Conservation (phyloP, 2,329 filamentous ascomycete genomes). For the Scedosporium minutisporum region DNA sequence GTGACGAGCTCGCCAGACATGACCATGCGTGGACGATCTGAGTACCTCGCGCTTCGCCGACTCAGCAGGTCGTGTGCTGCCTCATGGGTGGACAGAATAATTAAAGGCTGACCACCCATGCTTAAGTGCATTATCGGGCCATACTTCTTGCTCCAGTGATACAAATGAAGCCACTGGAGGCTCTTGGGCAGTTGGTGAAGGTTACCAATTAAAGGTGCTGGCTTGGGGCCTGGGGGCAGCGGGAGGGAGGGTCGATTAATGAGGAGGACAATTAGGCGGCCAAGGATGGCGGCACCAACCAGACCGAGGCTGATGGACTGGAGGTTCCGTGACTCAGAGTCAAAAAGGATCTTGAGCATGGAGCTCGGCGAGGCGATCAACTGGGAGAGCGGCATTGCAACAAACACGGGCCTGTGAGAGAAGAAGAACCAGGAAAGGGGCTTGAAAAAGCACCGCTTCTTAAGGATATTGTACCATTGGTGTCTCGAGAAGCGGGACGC, state of each 20-base stretch:
- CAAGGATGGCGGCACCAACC: background rate
- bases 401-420: background rate
- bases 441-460: too few relatives aligned
- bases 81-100: conserved; percentile 13
- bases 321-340: background rate
- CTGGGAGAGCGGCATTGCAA: background rate
- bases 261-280: background rate
- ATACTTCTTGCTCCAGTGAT: conserved; percentile 11
- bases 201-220: conserved; percentile 14
- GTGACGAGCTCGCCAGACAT: conserved; percentile 19
- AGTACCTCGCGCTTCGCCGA: conserved; percentile 12
- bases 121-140: conserved; percentile 15
- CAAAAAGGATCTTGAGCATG: background rate
- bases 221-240: conserved; percentile 15
- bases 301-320: background rate
- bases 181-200: conserved; percentile 17
- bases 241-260: background rate
- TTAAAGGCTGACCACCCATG: conserved; percentile 13
- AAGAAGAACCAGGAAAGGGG: too few relatives aligned
- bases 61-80: conserved; percentile 15
- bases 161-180: conserved; percentile 25
- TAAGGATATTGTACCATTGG: too few relatives aligned
- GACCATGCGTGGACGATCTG: conserved; percentile 11
- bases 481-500: too few relatives aligned
- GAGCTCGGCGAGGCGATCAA: background rate